A percentile compares a stretch with the other conserved stretches of the same genome.
phyloP scores from a whole-genome alignment of 2,329 filamentous ascomycete genomes.

The Plenodomus lindquistii region DNA sequence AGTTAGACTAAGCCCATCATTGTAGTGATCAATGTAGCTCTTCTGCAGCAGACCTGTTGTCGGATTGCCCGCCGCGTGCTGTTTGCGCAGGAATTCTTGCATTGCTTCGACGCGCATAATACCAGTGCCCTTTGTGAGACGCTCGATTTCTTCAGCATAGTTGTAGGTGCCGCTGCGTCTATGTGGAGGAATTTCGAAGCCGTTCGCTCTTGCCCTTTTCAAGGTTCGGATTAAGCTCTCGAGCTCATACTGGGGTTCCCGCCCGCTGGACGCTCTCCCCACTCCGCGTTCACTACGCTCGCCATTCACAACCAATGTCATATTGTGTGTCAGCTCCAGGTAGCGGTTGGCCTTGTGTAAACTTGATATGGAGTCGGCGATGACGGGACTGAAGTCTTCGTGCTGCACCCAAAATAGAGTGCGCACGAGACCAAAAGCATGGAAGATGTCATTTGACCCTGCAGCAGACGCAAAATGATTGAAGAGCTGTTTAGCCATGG shows the following conservation, averaged over 20 bases:
- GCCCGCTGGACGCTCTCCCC: slow-evolving; percentile 20
- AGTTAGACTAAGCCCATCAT: slow-evolving; percentile 8
- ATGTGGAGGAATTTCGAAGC: slow-evolving; percentile 29
- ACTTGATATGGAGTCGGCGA: slow-evolving; percentile 62
- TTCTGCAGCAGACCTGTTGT: slow-evolving; percentile 21
- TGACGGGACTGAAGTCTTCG: slow-evolving; percentile 59
- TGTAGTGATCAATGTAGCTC: slow-evolving; percentile 8
- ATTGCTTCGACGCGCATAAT: slow-evolving; percentile 10
- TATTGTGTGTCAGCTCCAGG: slow-evolving; percentile 64
- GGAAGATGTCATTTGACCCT: slow-evolving; percentile 63
- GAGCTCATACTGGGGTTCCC: slow-evolving; percentile 36
- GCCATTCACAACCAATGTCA: slow-evolving; percentile 45
- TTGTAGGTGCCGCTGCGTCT: slow-evolving; percentile 31
- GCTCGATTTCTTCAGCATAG: slow-evolving; percentile 30
- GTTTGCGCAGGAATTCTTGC: slow-evolving; percentile 24
- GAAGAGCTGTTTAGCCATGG: slow-evolving; percentile 61
- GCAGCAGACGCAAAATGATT: slow-evolving; percentile 66
- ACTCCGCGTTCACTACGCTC: slow-evolving; percentile 8
- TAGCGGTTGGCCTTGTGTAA: slow-evolving; percentile 64
- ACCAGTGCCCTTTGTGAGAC: slow-evolving; percentile 23
- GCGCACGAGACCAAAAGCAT: slow-evolving; percentile 77
- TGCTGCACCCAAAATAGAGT: slow-evolving; percentile 74
- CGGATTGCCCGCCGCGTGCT: slow-evolving; percentile 23
- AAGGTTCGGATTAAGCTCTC: slow-evolving; percentile 32
- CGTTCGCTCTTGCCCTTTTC: slow-evolving; percentile 19